Evolutionary conservation across 1,284 basidiomycete genomes (phyloP), one percentile per base, ranked within the genome.

Genomic region (Mycena citricolor): DNA sequence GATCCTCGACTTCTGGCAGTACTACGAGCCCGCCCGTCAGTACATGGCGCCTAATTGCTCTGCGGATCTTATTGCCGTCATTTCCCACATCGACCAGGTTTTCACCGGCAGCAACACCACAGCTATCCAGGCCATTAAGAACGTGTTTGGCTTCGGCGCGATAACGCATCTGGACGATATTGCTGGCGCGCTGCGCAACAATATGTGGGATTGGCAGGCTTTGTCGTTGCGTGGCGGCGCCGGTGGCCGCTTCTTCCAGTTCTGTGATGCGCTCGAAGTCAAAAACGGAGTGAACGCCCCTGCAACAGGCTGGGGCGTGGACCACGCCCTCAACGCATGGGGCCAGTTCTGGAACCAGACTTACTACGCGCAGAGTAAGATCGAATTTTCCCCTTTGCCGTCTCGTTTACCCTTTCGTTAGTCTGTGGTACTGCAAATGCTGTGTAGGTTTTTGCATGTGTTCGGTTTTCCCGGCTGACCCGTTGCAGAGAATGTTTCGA

Each of bases 21-120:
- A 86, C 59, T 86, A 84, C 61, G 81, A 83, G 51, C 83, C 83
- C 13, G 76, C 85, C 49, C 74, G 77, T 8, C 68, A 78, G 51
- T 68, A 78, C 55, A 87, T 86, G 83, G 81, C 84, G 0, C 56
- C 69, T 53, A 87, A 88, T 60, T 88, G 85, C 62, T 86, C 83
- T 10, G 73, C 79, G 0, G 85, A 88, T 54, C 73, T 87, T 19
- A 64, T 83, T 57, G 73, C 73, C n/a, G 83, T 81, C 14, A 75
- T 87, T 47, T 56, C 70, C 2, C 73, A 83, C 54, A 63, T 88
- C 35, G 85, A 88, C 58, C 39, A 68, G 26, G n/a, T n/a, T 1
- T 78, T 85, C 53, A 65, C 63, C 1, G 63, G 62, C 5, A 68
- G 68, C 1, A 65, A 78, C 48, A 38, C 57, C 3, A 59, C 60